A percentile compares a stretch with the other conserved stretches of the same genome.
phyloP scores from a whole-genome alignment of 768 basidiomycete genomes.

The Boletus reticulatus region DNA sequence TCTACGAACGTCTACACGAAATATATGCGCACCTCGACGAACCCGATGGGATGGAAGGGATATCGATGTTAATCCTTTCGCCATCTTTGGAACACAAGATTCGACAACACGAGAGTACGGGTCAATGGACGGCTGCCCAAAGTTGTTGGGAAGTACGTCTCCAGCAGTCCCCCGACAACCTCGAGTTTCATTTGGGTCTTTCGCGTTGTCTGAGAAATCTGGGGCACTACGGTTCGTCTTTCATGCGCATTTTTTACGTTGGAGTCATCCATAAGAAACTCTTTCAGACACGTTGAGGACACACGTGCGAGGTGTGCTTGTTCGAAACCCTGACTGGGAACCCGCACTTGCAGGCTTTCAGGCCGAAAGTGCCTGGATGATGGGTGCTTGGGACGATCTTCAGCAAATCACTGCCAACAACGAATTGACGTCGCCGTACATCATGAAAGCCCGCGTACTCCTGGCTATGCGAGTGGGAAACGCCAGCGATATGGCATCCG shows the following conservation, averaged over 20 bases:
- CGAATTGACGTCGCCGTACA: constrained; percentile 53
- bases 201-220: constrained; percentile 89
- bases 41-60: constrained; percentile 99
- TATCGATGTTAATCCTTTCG: constrained; percentile 82
- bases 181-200: constrained; percentile 86
- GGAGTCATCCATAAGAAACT: neutral
- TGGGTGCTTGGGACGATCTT: constrained; percentile 90
- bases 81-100: constrained; percentile 96
- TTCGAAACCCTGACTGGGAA: constrained; percentile 83
- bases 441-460: constrained; percentile 76
- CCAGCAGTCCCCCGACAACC: constrained; percentile 86
- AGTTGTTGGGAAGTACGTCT: constrained; percentile 98
- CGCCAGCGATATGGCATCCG: constrained; percentile 39
- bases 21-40: constrained; percentile 96
- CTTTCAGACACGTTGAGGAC: constrained; percentile 87
- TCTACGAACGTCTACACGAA: constrained; percentile 91
- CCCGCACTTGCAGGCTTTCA: constrained; percentile 75
- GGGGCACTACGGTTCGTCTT: constrained; percentile 89
- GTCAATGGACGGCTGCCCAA: constrained; percentile 96
- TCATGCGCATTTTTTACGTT: neutral
- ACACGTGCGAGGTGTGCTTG: constrained; percentile 88
- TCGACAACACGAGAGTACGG: constrained; percentile 95
- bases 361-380: constrained; percentile 94
- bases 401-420: constrained; percentile 52
- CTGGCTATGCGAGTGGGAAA: constrained; percentile 71